These are phyloP conservation scores for Fusarium secorum DNA, from an alignment of 2,329 filamentous ascomycete genomes.

Conservation along the genomic window DNA sequence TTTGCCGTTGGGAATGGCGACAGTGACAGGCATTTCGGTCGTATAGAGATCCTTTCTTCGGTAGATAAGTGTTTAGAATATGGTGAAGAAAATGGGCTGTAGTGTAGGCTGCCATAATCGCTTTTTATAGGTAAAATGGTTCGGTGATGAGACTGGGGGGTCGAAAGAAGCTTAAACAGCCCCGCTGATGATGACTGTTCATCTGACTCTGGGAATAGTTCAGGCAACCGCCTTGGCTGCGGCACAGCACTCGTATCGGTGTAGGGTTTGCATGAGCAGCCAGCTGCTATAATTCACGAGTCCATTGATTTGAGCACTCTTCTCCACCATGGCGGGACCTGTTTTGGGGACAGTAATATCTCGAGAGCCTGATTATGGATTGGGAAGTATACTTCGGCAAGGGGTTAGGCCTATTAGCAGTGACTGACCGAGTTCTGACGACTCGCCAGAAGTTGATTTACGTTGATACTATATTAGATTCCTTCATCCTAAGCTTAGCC, in stretches of 20 bases:
- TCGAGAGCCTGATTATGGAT: too few species aligned
- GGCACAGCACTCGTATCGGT: not conserved
- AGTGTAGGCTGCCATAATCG: rapidly evolving
- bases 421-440: too few species aligned
- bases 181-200: not conserved
- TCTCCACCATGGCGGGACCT: too few species aligned
- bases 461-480: not conserved
- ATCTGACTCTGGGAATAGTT: not conserved
- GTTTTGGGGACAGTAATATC: too few species aligned
- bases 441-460: too few species aligned
- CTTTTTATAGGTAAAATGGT: not conserved
- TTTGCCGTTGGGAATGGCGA: not conserved
- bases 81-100: rapidly evolving
- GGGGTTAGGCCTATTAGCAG: not conserved
- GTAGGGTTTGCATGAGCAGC: rapidly evolving
- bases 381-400: too few species aligned
- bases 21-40: not conserved
- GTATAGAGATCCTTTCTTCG: rapidly evolving
- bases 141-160: rapidly evolving
- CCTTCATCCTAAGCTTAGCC: not conserved
- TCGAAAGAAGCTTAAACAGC: not conserved
- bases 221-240: not conserved
- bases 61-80: rapidly evolving
- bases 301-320: too few species aligned
- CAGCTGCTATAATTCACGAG: too few species aligned